phyloP scores from a whole-genome alignment of 352 stramenopile species.

The Globisporangium carolinianum region DNA sequence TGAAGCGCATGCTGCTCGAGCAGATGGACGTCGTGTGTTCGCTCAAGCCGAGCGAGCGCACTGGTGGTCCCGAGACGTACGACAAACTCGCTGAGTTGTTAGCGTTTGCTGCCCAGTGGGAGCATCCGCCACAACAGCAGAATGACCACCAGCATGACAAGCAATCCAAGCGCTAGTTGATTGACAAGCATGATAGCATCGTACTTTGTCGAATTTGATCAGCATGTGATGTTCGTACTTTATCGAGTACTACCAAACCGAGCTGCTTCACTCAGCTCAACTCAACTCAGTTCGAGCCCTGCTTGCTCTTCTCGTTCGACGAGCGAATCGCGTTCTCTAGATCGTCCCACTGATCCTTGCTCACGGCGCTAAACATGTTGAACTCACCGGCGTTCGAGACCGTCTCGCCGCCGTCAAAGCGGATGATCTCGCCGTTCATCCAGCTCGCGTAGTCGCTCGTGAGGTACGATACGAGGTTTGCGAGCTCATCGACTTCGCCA shows the following conservation, averaged over 20 bases:
- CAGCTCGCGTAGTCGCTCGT: constrained; percentile 77
- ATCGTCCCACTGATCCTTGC: constrained; percentile 67
- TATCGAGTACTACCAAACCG: too few species aligned
- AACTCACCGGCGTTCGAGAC: constrained; percentile 71
- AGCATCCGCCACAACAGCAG: neutral
- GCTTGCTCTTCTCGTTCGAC: constrained; percentile 61
- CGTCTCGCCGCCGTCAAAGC: constrained; percentile 75
- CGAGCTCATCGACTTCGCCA: constrained; percentile 69
- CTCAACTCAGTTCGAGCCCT: neutral
- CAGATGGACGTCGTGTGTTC: constrained; percentile 44
- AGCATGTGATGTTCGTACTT: constrained; percentile 5
- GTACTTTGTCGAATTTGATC: too few species aligned
- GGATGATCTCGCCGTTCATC: constrained; percentile 79
- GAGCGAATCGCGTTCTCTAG: constrained; percentile 53
- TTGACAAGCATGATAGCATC: constrained; percentile 2
- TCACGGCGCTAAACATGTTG: constrained; percentile 64
- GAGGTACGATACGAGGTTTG: constrained; percentile 73
- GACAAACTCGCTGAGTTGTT: constrained; percentile 50
- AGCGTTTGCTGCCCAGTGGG: constrained; percentile 17
- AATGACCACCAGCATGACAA: too few species aligned
- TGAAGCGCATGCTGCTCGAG: constrained; percentile 47
- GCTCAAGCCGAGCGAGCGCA: constrained; percentile 44
- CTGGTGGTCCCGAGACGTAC: constrained; percentile 35
- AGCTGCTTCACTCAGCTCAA: too few species aligned
- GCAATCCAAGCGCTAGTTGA: neutral